phyloP scores from a whole-genome alignment of 208 protist species.

The Trichomonas tenax region DNA sequence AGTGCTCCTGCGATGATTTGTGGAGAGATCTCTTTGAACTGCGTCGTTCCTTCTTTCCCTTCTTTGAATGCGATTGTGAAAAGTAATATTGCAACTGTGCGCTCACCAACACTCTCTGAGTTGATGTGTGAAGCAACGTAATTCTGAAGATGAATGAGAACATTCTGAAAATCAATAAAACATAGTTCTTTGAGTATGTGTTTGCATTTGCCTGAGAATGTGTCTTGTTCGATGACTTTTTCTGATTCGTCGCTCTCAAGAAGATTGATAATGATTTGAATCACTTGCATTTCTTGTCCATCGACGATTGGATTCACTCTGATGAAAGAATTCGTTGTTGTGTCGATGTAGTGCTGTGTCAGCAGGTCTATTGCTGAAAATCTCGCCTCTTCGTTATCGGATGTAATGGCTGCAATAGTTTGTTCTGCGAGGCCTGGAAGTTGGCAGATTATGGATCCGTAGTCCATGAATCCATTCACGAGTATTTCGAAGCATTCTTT shows the following conservation, averaged over 20 bases:
- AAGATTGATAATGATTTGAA: background rate
- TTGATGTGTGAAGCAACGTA: background rate
- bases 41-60: background rate
- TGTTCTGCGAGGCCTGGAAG: background rate
- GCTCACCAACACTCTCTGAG: background rate
- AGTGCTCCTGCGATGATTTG: background rate
- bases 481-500: background rate
- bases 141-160: background rate
- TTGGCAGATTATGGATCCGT: background rate
- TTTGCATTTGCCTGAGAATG: background rate
- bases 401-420: background rate
- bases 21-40: background rate
- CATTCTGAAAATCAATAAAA: background rate
- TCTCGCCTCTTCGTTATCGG: background rate
- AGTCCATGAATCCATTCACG: background rate
- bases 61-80: background rate
- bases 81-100: background rate
- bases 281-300: background rate
- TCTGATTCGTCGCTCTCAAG: background rate
- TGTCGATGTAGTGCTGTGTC: background rate
- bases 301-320: background rate
- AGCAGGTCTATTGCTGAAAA: background rate
- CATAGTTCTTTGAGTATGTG: background rate
- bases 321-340: background rate
- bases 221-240: background rate